These are phyloP conservation scores for Herpetomonas samuelpessoai DNA, from an alignment of 208 protist species.

Conservation along the genomic window DNA sequence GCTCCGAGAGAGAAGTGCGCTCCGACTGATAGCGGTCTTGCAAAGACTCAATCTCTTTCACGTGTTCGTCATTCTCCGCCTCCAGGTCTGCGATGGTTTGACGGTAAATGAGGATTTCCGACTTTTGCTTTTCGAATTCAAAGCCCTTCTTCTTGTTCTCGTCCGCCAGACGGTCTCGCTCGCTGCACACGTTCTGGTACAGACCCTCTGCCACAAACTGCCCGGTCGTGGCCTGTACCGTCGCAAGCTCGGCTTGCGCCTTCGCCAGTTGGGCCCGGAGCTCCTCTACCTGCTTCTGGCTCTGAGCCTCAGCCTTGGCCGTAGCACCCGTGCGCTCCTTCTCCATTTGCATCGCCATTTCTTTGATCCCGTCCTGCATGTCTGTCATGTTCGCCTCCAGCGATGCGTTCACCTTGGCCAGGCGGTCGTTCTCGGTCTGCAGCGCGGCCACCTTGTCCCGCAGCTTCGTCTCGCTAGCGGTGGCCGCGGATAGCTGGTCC, in stretches of 20 bases:
- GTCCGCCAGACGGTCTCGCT: conserved; percentile 46
- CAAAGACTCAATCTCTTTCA: conserved; percentile 75
- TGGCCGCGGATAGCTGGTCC: conserved; percentile 43
- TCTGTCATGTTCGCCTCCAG: conserved; percentile 78
- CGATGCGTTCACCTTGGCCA: conserved; percentile 58
- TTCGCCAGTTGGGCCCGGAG: conserved; percentile 40
- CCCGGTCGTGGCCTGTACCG: conserved; percentile 25
- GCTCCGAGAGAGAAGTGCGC: conserved; percentile 36
- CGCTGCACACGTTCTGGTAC: conserved; percentile 46
- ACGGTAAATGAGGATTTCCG: conserved; percentile 84
- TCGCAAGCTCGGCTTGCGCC: conserved; percentile 32
- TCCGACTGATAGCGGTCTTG: conserved; percentile 60
- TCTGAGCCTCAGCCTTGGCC: conserved; percentile 33
- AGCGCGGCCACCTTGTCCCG: conserved; percentile 45
- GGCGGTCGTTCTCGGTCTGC: conserved; percentile 53
- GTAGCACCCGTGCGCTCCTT: conserved; percentile 40
- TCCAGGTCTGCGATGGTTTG: conserved; percentile 81
- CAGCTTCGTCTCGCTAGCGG: conserved; percentile 60
- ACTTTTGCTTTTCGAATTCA: conserved; percentile 82
- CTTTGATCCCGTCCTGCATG: conserved; percentile 84
- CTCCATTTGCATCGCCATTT: conserved; percentile 82
- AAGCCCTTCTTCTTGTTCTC: conserved; percentile 40
- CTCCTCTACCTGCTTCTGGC: conserved; percentile 44
- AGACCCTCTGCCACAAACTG: conserved; percentile 67
- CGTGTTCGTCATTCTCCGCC: conserved; percentile 79